Conservation (phyloP, 2,329 filamentous ascomycete species). For the Sordariomycetes sp. region DNA sequence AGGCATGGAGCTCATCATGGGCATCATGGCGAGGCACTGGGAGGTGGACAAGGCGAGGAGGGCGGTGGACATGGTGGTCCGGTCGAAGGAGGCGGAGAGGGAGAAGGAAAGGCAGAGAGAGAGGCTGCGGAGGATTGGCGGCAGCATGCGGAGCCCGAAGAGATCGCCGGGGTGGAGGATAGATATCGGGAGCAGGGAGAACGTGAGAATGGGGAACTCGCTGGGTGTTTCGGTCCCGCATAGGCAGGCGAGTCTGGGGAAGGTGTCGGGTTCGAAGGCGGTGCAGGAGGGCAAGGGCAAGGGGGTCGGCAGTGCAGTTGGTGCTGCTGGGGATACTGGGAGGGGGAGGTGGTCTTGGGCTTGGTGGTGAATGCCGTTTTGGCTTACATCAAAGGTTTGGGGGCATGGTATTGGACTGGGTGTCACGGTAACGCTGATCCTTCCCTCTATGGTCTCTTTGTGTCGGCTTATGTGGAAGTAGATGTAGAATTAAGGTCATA, state of each 20-base stretch:
- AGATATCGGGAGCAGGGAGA: neutral
- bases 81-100: neutral
- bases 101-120: neutral
- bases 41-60: neutral
- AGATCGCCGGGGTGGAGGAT: neutral
- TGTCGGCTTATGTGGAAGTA: too few relatives aligned
- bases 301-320: neutral
- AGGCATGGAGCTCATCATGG: conserved; percentile 17
- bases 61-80: conserved; percentile 4
- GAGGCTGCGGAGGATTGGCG: neutral
- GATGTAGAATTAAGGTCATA: too few relatives aligned
- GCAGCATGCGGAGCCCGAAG: neutral
- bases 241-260: conserved; percentile 2
- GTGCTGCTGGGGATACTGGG: neutral
- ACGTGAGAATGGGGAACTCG: neutral
- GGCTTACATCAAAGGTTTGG: neutral
- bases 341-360: conserved; percentile 9
- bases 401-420: neutral
- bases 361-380: conserved; percentile 5
- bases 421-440: neutral
- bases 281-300: neutral
- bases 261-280: neutral
- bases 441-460: too few relatives aligned
- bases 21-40: conserved; percentile 7
- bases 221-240: conserved; percentile 1